Evolutionary conservation across 179 eudicot species (phyloP).

Genomic region (Heliamphora pulchella): DNA sequence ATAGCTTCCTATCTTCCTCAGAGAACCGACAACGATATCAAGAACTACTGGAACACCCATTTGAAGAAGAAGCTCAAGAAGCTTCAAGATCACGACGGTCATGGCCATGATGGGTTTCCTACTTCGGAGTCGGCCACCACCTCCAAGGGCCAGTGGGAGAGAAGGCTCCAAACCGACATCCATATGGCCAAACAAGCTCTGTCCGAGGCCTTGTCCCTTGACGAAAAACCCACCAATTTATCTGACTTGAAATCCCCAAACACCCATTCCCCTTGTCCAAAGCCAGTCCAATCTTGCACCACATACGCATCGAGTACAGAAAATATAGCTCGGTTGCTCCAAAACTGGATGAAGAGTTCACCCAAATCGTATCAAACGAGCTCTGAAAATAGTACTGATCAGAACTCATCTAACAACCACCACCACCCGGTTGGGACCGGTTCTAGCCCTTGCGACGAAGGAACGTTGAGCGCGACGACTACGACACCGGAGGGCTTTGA

Average conservation of each 20-base stretch:
- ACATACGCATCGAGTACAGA: slow-evolving; percentile 66
- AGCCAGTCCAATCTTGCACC: slow-evolving; percentile 7
- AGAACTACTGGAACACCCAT: slow-evolving; percentile 92
- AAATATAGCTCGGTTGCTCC: slow-evolving; percentile 60
- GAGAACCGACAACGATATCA: slow-evolving; percentile 82
- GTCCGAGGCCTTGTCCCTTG: slow-evolving; percentile 58
- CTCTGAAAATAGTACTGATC: slow-evolving; percentile 29
- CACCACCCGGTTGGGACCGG: slow-evolving; percentile 10
- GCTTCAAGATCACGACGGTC: slow-evolving; percentile 25
- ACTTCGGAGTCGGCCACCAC: slow-evolving; percentile 24
- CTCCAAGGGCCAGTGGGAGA: slow-evolving; percentile 78
- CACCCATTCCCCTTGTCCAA: not conserved
- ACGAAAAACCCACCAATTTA: slow-evolving; percentile 25
- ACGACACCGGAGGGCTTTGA: slow-evolving; percentile 17
- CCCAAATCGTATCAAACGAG: slow-evolving; percentile 29
- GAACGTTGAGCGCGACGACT: too few species aligned
- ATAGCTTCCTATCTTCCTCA: slow-evolving; percentile 90
- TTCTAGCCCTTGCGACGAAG: slow-evolving; percentile 32
- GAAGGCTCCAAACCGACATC: slow-evolving; percentile 72
- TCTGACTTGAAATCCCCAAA: not conserved
- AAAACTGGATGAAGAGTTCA: slow-evolving; percentile 42
- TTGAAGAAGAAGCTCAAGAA: slow-evolving; percentile 62
- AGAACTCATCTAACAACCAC: slow-evolving; percentile 21
- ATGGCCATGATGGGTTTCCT: slow-evolving; percentile 23
- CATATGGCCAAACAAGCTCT: slow-evolving; percentile 71